Percentiles rank a stretch among this genome's conserved stretches.
Evolutionary conservation across 495 filamentous ascomycete species (phyloP).

Genomic region (Hyaloscypha hepaticicola): DNA sequence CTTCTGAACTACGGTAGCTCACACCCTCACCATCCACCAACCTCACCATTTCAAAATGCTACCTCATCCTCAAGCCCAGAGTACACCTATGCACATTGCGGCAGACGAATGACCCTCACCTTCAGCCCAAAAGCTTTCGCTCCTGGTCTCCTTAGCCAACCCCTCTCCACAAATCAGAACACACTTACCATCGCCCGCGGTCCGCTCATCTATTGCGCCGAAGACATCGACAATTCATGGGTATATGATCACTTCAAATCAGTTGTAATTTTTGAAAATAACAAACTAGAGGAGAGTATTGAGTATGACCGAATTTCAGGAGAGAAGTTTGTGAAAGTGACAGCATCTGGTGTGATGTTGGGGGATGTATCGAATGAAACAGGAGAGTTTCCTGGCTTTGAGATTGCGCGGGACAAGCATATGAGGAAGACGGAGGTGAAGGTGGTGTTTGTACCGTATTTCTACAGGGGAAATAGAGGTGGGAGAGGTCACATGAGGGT

Average conservation of each 20-base stretch:
- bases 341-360: too few relatives aligned
- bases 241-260: conserved; percentile 54
- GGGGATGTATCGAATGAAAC: conserved; percentile 23
- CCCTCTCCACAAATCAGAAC: conserved; percentile 51
- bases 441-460: conserved; percentile 49
- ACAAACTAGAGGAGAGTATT: conserved; percentile 14
- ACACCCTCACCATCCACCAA: too few relatives aligned
- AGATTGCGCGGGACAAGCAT: neutral
- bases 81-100: too few relatives aligned
- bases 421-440: conserved; percentile 26
- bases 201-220: conserved; percentile 57
- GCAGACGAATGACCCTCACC: too few relatives aligned
- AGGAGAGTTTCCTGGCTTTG: conserved; percentile 5
- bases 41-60: too few relatives aligned
- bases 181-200: conserved; percentile 51
- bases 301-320: conserved; percentile 25
- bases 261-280: too few relatives aligned
- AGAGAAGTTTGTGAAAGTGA: too few relatives aligned
- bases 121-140: neutral
- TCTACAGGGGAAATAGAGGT: conserved; percentile 50
- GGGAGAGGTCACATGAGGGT: conserved; percentile 52
- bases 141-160: conserved; percentile 46
- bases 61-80: too few relatives aligned
- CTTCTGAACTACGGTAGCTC: too few relatives aligned
- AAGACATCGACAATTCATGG: conserved; percentile 56